Conservation (phyloP, 768 basidiomycete genomes). For the Pulveroboletus sp. region DNA sequence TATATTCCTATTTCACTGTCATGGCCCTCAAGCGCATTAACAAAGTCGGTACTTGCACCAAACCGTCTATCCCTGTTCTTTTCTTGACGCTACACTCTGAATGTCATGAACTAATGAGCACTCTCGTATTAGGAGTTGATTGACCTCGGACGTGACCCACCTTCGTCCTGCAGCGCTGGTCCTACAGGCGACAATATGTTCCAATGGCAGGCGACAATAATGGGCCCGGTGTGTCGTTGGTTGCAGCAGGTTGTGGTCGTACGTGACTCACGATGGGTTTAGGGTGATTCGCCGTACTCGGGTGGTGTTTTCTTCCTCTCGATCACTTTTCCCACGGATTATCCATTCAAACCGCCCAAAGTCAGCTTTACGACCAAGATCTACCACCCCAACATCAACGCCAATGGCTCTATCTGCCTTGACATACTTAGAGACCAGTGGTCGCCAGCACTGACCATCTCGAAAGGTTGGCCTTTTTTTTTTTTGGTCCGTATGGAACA, state of each 20-base stretch:
- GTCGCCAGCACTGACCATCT: constrained; percentile 98
- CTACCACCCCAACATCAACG: constrained; percentile 99
- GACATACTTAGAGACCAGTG: constrained; percentile 99
- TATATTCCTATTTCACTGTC: constrained; percentile 11
- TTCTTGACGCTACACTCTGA: constrained; percentile 3
- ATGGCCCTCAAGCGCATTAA: constrained; percentile 99
- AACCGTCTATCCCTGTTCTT: not conserved
- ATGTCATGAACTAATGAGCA: not conserved
- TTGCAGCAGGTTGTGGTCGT: constrained; percentile 1
- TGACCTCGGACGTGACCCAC: constrained; percentile 99
- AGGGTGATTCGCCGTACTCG: constrained; percentile 97
- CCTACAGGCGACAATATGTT: constrained; percentile 98
- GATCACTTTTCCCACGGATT: constrained; percentile 93
- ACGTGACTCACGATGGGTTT: constrained; percentile 24
- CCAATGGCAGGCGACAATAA: constrained; percentile 99
- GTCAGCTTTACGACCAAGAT: constrained; percentile 99
- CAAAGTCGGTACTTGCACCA: constrained; percentile 57
- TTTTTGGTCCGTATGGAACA: not conserved
- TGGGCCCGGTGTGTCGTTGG: constrained; percentile 81
- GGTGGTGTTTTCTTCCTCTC: constrained; percentile 99
- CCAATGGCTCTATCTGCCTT: constrained; percentile 97
- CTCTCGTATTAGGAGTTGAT: constrained; percentile 75
- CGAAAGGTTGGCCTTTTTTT: constrained; percentile 69
- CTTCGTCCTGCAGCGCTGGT: constrained; percentile 98
- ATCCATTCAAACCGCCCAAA: constrained; percentile 99